Evolutionary conservation across 345 rosid species (phyloP).

Genomic region (Streptanthus diversifolius): DNA sequence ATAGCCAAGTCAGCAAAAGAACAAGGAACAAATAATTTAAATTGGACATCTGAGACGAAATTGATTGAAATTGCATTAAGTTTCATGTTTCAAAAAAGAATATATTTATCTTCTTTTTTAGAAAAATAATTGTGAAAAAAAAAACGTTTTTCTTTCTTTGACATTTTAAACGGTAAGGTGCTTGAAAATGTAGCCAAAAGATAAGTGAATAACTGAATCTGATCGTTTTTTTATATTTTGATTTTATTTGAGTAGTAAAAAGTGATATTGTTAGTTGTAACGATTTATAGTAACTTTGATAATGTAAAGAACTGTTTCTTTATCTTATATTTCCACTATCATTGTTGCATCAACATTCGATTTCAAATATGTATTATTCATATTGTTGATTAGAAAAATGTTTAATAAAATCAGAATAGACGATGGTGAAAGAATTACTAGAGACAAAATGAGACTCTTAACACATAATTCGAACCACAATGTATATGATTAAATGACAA

Average conservation of each 20-base stretch:
- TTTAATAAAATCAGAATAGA: not conserved
- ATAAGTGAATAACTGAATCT: not conserved
- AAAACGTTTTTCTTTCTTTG: not conserved
- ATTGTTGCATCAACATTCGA: no score
- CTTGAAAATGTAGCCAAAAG: not conserved
- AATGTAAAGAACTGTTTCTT: no score
- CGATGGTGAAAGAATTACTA: not conserved
- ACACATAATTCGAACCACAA: no score
- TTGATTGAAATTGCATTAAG: not conserved
- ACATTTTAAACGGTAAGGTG: slow-evolving; percentile 20
- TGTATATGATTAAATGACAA: not conserved
- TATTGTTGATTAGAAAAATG: no score
- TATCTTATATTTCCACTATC: no score
- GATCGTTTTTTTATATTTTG: not conserved
- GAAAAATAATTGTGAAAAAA: not conserved
- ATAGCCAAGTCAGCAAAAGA: slow-evolving; percentile 24
- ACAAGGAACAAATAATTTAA: not conserved
- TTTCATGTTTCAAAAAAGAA: slow-evolving; percentile 1
- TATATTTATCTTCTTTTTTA: not conserved
- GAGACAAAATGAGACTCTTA: not conserved
- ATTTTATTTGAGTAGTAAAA: not conserved
- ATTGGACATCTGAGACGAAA: not conserved
- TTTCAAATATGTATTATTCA: no score
- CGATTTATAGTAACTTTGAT: not conserved
- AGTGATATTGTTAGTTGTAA: not conserved